Evolutionary conservation across 1,139 yeast species (phyloP).

Genomic region (Sporopachydermia cereana): DNA sequence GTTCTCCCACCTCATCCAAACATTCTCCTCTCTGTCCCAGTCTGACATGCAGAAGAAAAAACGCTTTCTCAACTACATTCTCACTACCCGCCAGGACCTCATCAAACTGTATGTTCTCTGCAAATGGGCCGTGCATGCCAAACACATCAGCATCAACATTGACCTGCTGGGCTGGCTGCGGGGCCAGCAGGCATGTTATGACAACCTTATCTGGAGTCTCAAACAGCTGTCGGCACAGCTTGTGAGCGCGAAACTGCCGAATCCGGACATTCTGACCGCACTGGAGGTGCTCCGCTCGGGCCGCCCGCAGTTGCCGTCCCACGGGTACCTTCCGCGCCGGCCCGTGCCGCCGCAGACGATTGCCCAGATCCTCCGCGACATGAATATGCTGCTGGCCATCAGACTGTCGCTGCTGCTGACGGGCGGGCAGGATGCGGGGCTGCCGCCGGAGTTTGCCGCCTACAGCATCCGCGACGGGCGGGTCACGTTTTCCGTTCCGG

Average conservation of each 20-base stretch:
- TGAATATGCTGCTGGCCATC: constrained; percentile 64
- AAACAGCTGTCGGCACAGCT: constrained; percentile 52
- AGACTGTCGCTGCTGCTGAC: constrained; percentile 55
- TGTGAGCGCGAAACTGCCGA: constrained; percentile 77
- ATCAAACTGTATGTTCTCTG: constrained; percentile 72
- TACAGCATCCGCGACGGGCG: constrained; percentile 68
- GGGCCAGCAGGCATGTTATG: constrained; percentile 60
- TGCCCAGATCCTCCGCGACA: constrained; percentile 49
- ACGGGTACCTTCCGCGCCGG: constrained; percentile 42
- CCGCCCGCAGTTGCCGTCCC: constrained; percentile 63
- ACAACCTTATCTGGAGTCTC: constrained; percentile 52
- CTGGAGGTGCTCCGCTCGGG: constrained; percentile 74
- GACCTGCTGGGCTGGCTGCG: constrained; percentile 83
- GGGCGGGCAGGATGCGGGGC: constrained; percentile 22
- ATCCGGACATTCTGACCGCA: constrained; percentile 80
- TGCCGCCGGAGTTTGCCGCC: constrained; percentile 53
- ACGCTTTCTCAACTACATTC: constrained; percentile 53
- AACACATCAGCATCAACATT: constrained; percentile 61
- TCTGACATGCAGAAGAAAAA: constrained; percentile 55
- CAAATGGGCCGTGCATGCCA: constrained; percentile 73
- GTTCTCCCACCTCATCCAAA: constrained; percentile 48
- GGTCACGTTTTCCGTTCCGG: constrained; percentile 49
- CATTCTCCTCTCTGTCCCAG: constrained; percentile 35
- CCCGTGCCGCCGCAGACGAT: constrained; percentile 46
- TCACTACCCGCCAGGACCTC: constrained; percentile 67